Evolutionary conservation across 2,329 filamentous ascomycete genomes (phyloP), one percentile per base, ranked within the genome.

Genomic region (Plectosphaerella cucumerina): DNA sequence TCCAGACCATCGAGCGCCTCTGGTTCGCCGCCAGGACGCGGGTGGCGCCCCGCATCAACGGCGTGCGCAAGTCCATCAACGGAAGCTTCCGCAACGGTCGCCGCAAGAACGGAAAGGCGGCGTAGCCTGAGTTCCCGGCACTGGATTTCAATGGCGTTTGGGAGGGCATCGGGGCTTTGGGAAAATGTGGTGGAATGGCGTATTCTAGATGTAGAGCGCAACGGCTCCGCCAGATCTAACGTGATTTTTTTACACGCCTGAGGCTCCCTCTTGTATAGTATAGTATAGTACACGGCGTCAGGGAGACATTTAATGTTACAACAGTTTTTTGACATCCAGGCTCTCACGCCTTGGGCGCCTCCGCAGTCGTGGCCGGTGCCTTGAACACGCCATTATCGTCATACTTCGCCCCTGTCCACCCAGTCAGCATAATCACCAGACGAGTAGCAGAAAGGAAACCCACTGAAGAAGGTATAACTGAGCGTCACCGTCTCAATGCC

Each of bases 391-490:
- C 72, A 48, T 75, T 75, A 56, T 75, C 69, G 50, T 75, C 72
- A 49, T 75, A 75, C 57, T 71, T 70, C 44, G 72, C 72, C 60
- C 75, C 72, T 75, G 55, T 49, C 44, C 23, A 23, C 12, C 12
- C 9, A 31, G 6, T 18, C 20, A 53, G 34, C 33, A 46, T 18
- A 9, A 11, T 18, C 47, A 21, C 45, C 21, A 37, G 20, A 22
- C 15, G 11, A 15, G 5, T n/a, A 37, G 23, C 23, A 9, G 3
- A 9, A 6, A 47, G n/a, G 10, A 45, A 49, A 80, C 90, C 76
- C 75, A 96, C 91, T 99, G 70, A 99, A 99, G 68, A 99, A 99
- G 0, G 94, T 99, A 73, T 99, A 99, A 60, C 87, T 96, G 63
- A 99, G 70, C 33, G 94, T 99, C 50, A 99, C 91, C 2, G 92